A percentile compares a stretch with the other conserved stretches of the same genome.
These are phyloP conservation scores for Suillus clintonianus DNA, from an alignment of 768 basidiomycete genomes.

Conservation along the genomic window DNA sequence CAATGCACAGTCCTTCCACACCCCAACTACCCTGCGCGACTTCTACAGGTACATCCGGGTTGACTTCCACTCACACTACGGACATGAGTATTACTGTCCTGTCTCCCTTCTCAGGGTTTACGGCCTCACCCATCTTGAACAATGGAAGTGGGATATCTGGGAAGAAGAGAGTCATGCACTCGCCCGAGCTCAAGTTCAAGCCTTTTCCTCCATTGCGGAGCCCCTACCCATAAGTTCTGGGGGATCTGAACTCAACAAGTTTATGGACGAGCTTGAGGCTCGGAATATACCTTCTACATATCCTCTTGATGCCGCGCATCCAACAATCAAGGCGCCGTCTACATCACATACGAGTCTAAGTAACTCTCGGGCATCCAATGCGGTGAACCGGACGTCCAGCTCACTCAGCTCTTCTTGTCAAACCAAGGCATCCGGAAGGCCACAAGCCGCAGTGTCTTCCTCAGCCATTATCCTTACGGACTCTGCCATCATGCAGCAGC, in stretches of 20 bases:
- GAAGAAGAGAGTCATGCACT: constrained; percentile 64
- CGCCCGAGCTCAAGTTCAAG: not conserved
- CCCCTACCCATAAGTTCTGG: not conserved
- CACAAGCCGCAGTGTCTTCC: not conserved
- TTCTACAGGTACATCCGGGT: constrained; percentile 95
- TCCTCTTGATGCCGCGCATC: not conserved
- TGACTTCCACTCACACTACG: constrained; percentile 92
- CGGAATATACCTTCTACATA: not conserved
- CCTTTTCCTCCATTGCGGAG: not conserved
- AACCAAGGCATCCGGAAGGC: not conserved
- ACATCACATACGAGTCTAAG: not conserved
- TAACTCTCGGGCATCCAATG: not conserved
- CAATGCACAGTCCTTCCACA: constrained; percentile 67
- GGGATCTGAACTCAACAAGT: not conserved
- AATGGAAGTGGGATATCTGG: constrained; percentile 93
- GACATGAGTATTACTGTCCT: constrained; percentile 95
- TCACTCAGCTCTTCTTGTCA: not conserved
- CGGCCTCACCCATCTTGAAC: constrained; percentile 93
- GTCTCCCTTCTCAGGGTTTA: constrained; percentile 91
- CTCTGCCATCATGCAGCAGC: not conserved
- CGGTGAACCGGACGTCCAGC: not conserved
- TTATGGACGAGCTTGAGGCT: constrained; percentile 2
- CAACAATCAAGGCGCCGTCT: not conserved
- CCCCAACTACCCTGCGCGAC: constrained; percentile 66
- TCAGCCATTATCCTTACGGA: not conserved